Base-by-base conservation (phyloP, 169 alveolate genomes). In the Plasmodium yoelii region DNA sequence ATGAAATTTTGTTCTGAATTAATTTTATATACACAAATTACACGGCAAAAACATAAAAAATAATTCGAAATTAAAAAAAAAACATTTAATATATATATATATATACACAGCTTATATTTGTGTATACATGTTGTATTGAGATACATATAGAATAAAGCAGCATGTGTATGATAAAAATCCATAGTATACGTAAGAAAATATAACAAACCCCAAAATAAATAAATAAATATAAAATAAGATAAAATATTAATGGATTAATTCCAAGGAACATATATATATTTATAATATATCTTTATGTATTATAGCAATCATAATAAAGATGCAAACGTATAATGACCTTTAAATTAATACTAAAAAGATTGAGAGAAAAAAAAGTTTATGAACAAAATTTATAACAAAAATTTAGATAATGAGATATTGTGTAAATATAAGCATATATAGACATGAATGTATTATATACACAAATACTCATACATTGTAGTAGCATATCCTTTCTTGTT, bases 361-460 rank as follows among this genome's bases (percentile, higher is more conserved):
- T 13, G 19, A 7, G 19, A 57, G 19, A 57, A 57, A 57, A 75
- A n/a, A 77, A 77, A 77, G 10, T 77, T 55, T 64, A 77, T 64
- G 64, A 77, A 77, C 88, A 77, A 77, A 77, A 77, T 63, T 61
- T 77, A 68, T 34, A 63, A 64, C 65, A 77, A 77, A 77, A 63
- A 63, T 63, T 77, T 65, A n/a, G 73, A 65, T 24, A 49, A 12
- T 12, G 28, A 64, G 1, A 64, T 24, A 19, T 53, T 53, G 42
- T 44, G 28, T 39, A 12, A 9, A 47, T 61, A 47, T 73, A 18
- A 10, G 39, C 26, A 49, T 5, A 22, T 53, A 34, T 9, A n/a
- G 12, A 47, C 55, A 59, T 59, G 26, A 15, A 65, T 74, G 63
- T 46, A 28, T 28, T 18, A 47, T 19, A 1, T 34, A 4, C 53